phyloP scores from a whole-genome alignment of 306 rosid genomes.

The Nissolia schottii region DNA sequence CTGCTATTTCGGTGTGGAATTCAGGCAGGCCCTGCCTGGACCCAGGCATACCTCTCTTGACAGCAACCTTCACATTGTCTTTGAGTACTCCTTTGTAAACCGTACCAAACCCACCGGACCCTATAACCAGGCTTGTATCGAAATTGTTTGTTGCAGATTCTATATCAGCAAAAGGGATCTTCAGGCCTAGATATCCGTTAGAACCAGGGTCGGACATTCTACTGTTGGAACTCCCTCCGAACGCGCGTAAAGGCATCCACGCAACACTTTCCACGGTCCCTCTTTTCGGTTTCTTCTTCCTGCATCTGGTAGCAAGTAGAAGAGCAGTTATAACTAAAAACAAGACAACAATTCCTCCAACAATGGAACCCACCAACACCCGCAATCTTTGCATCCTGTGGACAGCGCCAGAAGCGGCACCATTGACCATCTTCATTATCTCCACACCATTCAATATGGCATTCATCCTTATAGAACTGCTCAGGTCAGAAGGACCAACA shows the following conservation, averaged over 20 bases:
- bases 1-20: slow-evolving; percentile 83
- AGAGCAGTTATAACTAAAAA: slow-evolving; percentile 38
- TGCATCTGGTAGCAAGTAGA: slow-evolving; percentile 49
- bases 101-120: slow-evolving; percentile 96
- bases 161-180: slow-evolving; percentile 74
- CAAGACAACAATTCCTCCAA: slow-evolving; percentile 54
- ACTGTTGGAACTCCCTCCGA: slow-evolving; percentile 81
- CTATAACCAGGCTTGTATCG: slow-evolving; percentile 61
- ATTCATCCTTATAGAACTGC: slow-evolving; percentile 55
- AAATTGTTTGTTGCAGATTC: slow-evolving; percentile 78
- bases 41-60: slow-evolving; percentile 94
- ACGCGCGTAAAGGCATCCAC: slow-evolving; percentile 75
- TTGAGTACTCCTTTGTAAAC: slow-evolving; percentile 74
- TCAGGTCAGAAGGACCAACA: slow-evolving; percentile 86
- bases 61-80: slow-evolving; percentile 83
- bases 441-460: slow-evolving; percentile 97
- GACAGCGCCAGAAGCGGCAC: slow-evolving; percentile 4
- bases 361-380: slow-evolving; percentile 56
- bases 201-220: slow-evolving; percentile 78
- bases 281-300: slow-evolving; percentile 57
- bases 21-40: slow-evolving; percentile 99
- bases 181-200: slow-evolving; percentile 71
- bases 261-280: slow-evolving; percentile 61
- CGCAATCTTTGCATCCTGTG: slow-evolving; percentile 33
- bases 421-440: slow-evolving; percentile 75